Evolutionary conservation across 148 eudicot species (phyloP).

Genomic region (Dianthus caryophyllus): DNA sequence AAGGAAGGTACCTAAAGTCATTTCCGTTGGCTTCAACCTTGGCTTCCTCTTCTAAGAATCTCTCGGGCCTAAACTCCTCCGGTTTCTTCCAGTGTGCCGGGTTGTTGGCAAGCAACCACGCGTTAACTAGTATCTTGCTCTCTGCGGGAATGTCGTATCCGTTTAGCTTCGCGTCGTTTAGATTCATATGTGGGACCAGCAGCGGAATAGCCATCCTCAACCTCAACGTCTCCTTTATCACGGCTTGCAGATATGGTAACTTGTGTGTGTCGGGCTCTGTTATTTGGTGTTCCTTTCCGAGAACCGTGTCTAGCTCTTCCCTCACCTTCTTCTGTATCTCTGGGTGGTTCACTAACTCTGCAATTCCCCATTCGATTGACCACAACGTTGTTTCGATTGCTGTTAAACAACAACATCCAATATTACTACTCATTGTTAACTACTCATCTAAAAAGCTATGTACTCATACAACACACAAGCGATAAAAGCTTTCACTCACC

Average conservation of each 20-base stretch:
- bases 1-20: conserved; percentile 69
- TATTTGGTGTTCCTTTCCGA: conserved; percentile 53
- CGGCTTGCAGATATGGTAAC: conserved; percentile 74
- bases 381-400: conserved; percentile 82
- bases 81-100: conserved; percentile 74
- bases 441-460: too few relatives aligned
- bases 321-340: conserved; percentile 63
- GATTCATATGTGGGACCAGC: conserved; percentile 83
- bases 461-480: too few relatives aligned
- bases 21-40: conserved; percentile 79
- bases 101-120: conserved; percentile 82
- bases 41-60: conserved; percentile 73
- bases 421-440: too few relatives aligned
- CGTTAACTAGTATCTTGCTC: conserved; percentile 70
- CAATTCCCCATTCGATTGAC: conserved; percentile 83
- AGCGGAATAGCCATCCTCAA: conserved; percentile 73
- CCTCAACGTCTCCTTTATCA: conserved; percentile 68
- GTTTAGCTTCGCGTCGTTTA: conserved; percentile 57
- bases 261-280: conserved; percentile 63
- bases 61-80: conserved; percentile 77
- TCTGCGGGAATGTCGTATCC: conserved; percentile 79
- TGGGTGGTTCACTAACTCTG: conserved; percentile 78
- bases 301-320: conserved; percentile 47
- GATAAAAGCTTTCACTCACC: too few relatives aligned
- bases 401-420: conserved; percentile 19